Conservation (phyloP, 768 basidiomycete genomes). For the Calvatia gigantea region DNA sequence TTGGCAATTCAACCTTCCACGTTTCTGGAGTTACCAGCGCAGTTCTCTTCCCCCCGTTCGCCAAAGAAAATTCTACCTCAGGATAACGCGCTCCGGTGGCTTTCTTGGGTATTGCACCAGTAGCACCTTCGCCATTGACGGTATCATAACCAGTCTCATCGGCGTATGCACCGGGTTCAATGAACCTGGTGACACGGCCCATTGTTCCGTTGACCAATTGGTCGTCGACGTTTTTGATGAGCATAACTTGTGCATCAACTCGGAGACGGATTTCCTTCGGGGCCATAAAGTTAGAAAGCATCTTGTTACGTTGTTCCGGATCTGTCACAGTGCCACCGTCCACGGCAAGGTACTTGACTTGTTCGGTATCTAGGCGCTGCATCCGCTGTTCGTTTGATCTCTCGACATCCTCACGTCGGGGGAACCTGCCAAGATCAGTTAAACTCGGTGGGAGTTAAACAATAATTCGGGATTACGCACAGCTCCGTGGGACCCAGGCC, state of each 20-base stretch:
- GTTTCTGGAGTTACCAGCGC: conserved; percentile 63
- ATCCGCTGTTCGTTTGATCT: conserved; percentile 75
- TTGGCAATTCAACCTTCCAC: conserved; percentile 89
- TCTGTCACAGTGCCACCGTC: conserved; percentile 65
- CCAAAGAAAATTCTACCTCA: conserved; percentile 72
- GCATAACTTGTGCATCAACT: conserved; percentile 86
- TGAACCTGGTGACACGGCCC: conserved; percentile 79
- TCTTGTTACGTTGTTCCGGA: conserved; percentile 59
- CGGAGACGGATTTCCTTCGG: conserved; percentile 67
- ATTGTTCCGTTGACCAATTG: conserved; percentile 92
- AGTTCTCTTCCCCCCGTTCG: conserved; percentile 50
- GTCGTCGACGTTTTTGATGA: conserved; percentile 92
- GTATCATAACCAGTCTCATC: conserved; percentile 23
- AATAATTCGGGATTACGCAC: conserved; percentile 37
- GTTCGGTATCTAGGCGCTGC: conserved; percentile 48
- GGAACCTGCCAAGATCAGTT: conserved; percentile 55
- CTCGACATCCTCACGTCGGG: conserved; percentile 90
- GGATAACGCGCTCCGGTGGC: conserved; percentile 41
- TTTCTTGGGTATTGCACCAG: conserved; percentile 25
- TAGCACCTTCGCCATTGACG: conserved; percentile 22
- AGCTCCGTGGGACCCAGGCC: conserved; percentile 89
- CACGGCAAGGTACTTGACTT: conserved; percentile 47
- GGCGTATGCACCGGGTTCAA: conserved; percentile 45
- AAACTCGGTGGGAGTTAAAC: background rate
- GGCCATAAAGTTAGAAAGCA: conserved; percentile 92